Evolutionary conservation across 257 asterid genomes (phyloP), one percentile per base, ranked within the genome.

Genomic region (Solanum chiquidenum): DNA sequence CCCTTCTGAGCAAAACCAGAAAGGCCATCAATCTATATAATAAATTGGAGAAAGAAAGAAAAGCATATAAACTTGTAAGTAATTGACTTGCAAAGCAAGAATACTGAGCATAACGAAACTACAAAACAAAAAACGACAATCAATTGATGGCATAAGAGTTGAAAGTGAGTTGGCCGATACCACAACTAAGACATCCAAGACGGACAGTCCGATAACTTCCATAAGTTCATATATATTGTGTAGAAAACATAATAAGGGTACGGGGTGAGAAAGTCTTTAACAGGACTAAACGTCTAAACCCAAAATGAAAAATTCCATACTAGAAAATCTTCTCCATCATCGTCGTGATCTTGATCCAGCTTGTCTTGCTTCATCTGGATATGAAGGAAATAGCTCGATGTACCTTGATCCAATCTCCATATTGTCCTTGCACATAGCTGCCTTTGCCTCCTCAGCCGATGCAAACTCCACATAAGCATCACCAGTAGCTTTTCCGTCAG

Each of bases 401-500:
- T 96, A 96, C 73, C 99, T 94, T 4, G 98, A 92, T 62, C 99
- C 98, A 20, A 95, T 97, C 93, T 92, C 83, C 97, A 90, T 92
- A 92, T 93, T 95, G 89, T 95, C 99, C 95, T 95, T 95, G 62
- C 92, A 88, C 98, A 95, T 96, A 12, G 99, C 99, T 83, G 84
- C 92, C 91, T 91, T 94, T 16, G 99, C 98, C 91, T 93, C 98
- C 76, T 95, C 98, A 77, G 93, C 91, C 33, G 98, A 94, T 52
- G 87, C 79, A 88, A 97, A 93, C 91, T 95, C 99, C 4, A 94
- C 99, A 82, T 82, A 96, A 4, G 99, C 99, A 91, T 97, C 99
- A 82, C 99, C 99, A 7, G 98, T 97, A 72, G 98, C 98, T 89
- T 94, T 95, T 91, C 99, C 99, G 80, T 97, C 99, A 38, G 93